Conservation (phyloP, 345 rosid species). For the Eucalyptus erythrocorys region DNA sequence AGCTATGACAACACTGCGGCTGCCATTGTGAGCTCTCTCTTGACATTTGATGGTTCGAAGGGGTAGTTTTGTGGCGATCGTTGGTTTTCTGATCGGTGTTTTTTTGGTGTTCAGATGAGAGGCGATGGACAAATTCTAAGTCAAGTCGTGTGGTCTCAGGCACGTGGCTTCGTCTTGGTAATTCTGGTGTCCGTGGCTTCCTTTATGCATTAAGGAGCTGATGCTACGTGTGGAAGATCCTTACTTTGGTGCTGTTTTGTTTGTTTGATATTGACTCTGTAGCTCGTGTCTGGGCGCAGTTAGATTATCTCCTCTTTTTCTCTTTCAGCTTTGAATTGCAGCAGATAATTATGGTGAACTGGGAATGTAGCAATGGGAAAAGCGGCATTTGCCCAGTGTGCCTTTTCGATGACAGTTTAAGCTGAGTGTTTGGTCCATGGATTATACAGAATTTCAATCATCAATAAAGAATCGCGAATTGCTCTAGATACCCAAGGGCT, state of each 20-base stretch:
- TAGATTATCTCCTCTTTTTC: neutral
- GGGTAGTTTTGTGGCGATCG: neutral
- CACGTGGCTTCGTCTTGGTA: slow-evolving; percentile 17
- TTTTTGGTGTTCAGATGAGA: slow-evolving; percentile 40
- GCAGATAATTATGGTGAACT: neutral
- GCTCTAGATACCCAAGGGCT: neutral
- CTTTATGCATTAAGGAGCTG: too few relatives aligned
- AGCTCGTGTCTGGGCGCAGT: neutral
- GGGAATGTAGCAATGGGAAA: neutral
- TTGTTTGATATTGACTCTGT: neutral
- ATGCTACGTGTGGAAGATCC: too few relatives aligned
- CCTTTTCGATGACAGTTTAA: neutral
- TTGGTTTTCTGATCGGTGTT: neutral
- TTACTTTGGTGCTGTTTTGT: too few relatives aligned
- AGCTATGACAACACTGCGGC: slow-evolving; percentile 98
- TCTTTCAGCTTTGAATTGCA: too few relatives aligned
- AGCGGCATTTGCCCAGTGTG: neutral
- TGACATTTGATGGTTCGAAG: neutral
- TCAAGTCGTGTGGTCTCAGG: slow-evolving; percentile 96
- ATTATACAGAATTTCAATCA: neutral
- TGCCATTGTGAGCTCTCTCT: slow-evolving; percentile 46
- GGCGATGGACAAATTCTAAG: slow-evolving; percentile 78
- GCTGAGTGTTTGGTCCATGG: neutral
- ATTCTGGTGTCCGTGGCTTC: too few relatives aligned
- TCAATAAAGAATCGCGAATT: neutral